phyloP scores from a whole-genome alignment of 306 rosid species.

The Quercus suber region DNA sequence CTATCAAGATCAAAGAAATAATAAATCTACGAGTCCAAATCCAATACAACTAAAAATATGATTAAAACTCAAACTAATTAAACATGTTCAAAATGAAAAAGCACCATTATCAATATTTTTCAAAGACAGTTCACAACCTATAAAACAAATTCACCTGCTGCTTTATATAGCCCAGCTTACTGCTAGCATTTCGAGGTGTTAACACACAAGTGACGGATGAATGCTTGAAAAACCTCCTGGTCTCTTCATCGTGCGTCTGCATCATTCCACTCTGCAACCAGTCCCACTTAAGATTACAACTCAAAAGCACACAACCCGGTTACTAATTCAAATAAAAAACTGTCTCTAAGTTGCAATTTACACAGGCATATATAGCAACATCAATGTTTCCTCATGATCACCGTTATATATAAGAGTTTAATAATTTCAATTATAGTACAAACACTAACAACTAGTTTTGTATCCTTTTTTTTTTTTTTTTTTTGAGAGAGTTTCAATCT shows the following conservation, averaged over 20 bases:
- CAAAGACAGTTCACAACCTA: not conserved
- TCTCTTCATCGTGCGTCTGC: conserved; percentile 94
- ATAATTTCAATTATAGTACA: too few species aligned
- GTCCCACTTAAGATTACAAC: not conserved
- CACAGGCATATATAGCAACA: too few species aligned
- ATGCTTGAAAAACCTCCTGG: conserved; percentile 76
- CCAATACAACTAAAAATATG: not conserved
- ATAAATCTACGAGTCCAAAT: not conserved
- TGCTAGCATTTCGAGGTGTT: conserved; percentile 78
- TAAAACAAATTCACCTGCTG: conserved; percentile 55
- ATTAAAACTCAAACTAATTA: not conserved
- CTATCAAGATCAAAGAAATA: not conserved
- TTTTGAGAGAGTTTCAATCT: too few species aligned
- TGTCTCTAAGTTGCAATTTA: too few species aligned
- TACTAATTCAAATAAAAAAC: not conserved
- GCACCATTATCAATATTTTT: not conserved
- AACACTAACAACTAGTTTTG: too few species aligned
- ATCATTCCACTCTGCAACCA: conserved; percentile 72
- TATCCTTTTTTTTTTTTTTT: too few species aligned
- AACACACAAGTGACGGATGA: conserved; percentile 89
- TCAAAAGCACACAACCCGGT: conserved; percentile 4
- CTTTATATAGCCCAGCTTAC: conserved; percentile 66
- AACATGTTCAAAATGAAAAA: not conserved
- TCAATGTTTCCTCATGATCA: too few species aligned
- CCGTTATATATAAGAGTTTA: too few species aligned